A percentile compares a stretch with the other conserved stretches of the same genome.
These are phyloP conservation scores for Geotrichum macrosporum DNA, from an alignment of 1,139 yeast genomes.

Conservation along the genomic window DNA sequence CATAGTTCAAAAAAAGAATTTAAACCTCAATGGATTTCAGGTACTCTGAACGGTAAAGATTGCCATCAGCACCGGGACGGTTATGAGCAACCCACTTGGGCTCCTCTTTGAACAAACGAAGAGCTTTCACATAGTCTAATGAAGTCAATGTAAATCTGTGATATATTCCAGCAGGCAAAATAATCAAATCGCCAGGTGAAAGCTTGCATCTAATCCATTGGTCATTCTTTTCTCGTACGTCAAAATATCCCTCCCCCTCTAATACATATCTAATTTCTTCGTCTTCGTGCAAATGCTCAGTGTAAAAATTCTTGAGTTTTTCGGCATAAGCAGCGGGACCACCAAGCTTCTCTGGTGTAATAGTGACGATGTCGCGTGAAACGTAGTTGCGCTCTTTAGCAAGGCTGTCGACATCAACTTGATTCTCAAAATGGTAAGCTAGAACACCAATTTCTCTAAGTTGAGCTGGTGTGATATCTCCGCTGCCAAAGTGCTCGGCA, in stretches of 20 bases:
- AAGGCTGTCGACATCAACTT: conserved; percentile 57
- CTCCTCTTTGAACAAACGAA: conserved; percentile 85
- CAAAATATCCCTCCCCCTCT: conserved; percentile 91
- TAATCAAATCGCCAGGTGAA: conserved; percentile 56
- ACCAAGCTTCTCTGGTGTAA: conserved; percentile 60
- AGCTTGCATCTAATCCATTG: conserved; percentile 77
- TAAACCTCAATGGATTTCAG: conserved; percentile 27
- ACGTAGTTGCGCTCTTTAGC: conserved; percentile 70
- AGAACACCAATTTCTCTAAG: conserved; percentile 65
- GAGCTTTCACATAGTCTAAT: conserved; percentile 62
- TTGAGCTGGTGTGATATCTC: conserved; percentile 46
- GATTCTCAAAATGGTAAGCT: conserved; percentile 51
- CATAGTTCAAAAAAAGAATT: too few relatives aligned
- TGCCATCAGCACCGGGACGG: conserved; percentile 51
- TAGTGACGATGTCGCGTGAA: conserved; percentile 68
- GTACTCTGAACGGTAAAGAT: conserved; percentile 43
- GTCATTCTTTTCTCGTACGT: conserved; percentile 65
- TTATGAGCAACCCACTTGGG: conserved; percentile 94
- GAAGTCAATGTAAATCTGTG: conserved; percentile 80
- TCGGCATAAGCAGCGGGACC: conserved; percentile 59
- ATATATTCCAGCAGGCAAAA: conserved; percentile 81
- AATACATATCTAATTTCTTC: conserved; percentile 89
- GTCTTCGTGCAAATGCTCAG: conserved; percentile 92
- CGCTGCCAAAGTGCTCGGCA: conserved; percentile 66
- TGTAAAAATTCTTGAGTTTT: conserved; percentile 67